Evolutionary conservation across 1,284 basidiomycete species (phyloP).

Genomic region (Rhodotorula sp.): DNA sequence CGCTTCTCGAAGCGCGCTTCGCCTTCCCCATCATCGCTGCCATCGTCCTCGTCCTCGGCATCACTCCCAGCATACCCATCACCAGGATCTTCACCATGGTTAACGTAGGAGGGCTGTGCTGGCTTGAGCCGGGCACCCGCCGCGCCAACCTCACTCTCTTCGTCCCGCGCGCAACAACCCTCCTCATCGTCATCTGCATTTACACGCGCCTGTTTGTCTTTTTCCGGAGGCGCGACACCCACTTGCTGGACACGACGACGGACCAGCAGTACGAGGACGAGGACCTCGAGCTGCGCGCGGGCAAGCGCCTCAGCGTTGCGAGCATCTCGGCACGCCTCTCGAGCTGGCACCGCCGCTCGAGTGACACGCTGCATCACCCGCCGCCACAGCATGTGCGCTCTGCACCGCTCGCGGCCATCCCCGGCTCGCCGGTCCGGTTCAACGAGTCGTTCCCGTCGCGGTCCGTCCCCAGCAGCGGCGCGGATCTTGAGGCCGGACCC

Average conservation of each 20-base stretch:
- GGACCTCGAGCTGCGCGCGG: neutral
- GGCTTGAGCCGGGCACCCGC: slow-evolving; percentile 10
- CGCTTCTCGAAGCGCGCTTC: slow-evolving; percentile 13
- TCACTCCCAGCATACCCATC: slow-evolving; percentile 16
- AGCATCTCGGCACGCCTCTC: slow-evolving; percentile 4
- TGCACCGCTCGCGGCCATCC: neutral
- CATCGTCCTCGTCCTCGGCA: slow-evolving; percentile 11
- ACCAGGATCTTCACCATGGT: slow-evolving; percentile 10
- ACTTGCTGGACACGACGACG: slow-evolving; percentile 15
- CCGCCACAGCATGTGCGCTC: neutral
- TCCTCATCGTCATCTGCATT: slow-evolving; percentile 24
- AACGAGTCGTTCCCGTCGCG: neutral
- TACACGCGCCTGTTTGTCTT: slow-evolving; percentile 31
- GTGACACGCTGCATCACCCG: neutral
- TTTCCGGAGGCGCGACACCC: slow-evolving; percentile 28
- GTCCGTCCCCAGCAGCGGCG: neutral
- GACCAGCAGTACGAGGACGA: neutral
- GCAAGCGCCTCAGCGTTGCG: slow-evolving; percentile 16
- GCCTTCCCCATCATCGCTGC: slow-evolving; percentile 10
- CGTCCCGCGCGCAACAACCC: slow-evolving; percentile 24
- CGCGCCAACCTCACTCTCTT: slow-evolving; percentile 27
- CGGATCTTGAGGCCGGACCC: neutral
- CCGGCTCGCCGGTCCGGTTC: slow-evolving; percentile 3
- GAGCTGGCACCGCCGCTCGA: slow-evolving; percentile 5
- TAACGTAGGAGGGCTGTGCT: slow-evolving; percentile 29